A percentile compares a stretch with the other conserved stretches of the same genome.
phyloP scores from a whole-genome alignment of 345 rosid genomes.

The Heritiera fomes region DNA sequence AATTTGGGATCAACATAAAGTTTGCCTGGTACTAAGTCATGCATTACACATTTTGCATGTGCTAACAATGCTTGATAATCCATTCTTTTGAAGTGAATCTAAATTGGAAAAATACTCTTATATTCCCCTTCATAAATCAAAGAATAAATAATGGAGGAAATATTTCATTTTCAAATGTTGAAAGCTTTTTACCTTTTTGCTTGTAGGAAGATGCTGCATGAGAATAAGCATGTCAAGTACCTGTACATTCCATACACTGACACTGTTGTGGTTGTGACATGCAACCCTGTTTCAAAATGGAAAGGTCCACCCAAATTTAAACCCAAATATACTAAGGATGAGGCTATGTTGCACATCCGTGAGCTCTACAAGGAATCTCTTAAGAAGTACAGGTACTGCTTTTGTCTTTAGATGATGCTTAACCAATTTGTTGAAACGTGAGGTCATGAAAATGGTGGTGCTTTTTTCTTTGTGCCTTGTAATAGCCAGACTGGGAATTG shows the following conservation, averaged over 20 bases:
- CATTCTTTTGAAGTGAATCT: not conserved
- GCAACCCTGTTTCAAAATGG: slow-evolving; percentile 93
- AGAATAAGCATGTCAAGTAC: slow-evolving; percentile 96
- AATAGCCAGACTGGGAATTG: not conserved
- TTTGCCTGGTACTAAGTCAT: not conserved
- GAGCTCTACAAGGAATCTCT: slow-evolving; percentile 74
- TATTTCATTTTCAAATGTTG: slow-evolving; percentile 11
- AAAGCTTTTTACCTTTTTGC: slow-evolving; percentile 15
- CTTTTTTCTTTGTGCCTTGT: slow-evolving; percentile 7
- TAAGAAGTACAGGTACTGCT: slow-evolving; percentile 65
- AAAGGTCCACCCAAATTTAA: slow-evolving; percentile 77
- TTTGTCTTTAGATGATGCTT: slow-evolving; percentile 15
- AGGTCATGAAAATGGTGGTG: not conserved
- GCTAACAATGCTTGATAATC: slow-evolving; percentile 9
- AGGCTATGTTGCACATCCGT: slow-evolving; percentile 67
- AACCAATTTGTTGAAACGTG: not conserved
- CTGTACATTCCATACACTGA: slow-evolving; percentile 82
- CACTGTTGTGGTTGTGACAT: slow-evolving; percentile 82
- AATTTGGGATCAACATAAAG: not conserved
- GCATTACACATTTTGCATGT: not conserved
- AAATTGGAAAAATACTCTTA: not conserved
- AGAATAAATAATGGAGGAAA: not conserved
- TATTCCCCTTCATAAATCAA: not conserved
- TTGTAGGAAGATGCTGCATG: slow-evolving; percentile 75
- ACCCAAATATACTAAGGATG: slow-evolving; percentile 73